These are phyloP conservation scores for Tulasnella sp. DNA, from an alignment of 768 basidiomycete genomes.

Conservation along the genomic window DNA sequence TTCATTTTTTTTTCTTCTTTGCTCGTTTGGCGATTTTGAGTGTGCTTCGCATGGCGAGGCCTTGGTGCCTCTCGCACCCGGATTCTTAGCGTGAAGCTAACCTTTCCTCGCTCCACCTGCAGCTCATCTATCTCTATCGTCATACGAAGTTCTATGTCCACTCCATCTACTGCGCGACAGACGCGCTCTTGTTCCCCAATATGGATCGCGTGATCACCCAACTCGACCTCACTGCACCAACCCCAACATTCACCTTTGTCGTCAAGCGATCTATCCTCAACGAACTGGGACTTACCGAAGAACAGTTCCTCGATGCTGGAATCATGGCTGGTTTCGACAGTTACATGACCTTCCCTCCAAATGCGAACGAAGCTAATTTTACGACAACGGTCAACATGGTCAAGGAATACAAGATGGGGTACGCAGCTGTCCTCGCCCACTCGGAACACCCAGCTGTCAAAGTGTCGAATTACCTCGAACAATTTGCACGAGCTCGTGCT, in stretches of 20 bases:
- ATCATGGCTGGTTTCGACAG: conserved; percentile 87
- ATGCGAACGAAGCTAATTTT: conserved; percentile 67
- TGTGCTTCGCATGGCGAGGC: background rate
- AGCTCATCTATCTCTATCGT: conserved; percentile 92
- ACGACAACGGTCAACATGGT: conserved; percentile 88
- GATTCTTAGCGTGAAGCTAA: background rate
- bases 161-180: conserved; percentile 84
- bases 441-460: conserved; percentile 75
- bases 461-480: conserved; percentile 67
- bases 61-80: background rate
- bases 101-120: conserved; percentile 10
- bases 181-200: conserved; percentile 77
- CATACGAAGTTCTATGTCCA: conserved; percentile 93
- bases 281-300: conserved; percentile 61
- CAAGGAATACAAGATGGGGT: conserved; percentile 85
- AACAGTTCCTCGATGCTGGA: conserved; percentile 91
- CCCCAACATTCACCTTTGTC: conserved; percentile 72
- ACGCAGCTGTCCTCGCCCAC: conserved; percentile 62
- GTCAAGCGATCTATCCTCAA: conserved; percentile 69
- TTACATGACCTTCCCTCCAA: conserved; percentile 73
- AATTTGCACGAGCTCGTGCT: conserved; percentile 79
- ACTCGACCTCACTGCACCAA: conserved; percentile 61
- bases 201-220: conserved; percentile 86
- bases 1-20: background rate
- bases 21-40: background rate